Conservation (phyloP, 768 basidiomycete genomes). For the Pleurotus pulmonarius region DNA sequence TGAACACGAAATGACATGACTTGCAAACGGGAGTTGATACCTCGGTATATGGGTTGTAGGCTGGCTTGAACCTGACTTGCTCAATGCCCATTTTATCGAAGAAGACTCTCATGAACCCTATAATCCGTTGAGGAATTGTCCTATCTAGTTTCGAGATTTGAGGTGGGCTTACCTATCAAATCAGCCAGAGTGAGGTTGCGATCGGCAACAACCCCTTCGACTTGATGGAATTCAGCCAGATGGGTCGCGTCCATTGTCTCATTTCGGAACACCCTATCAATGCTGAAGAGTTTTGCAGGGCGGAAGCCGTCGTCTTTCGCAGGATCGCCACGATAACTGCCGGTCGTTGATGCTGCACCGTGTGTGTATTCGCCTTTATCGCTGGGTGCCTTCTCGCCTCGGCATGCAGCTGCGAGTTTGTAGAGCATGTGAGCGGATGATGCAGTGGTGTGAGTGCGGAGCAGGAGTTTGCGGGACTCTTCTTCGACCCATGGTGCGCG, state of each 20-base stretch:
- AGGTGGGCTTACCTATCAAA: slow-evolving; percentile 68
- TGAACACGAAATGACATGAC: slow-evolving; percentile 3
- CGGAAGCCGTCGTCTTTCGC: slow-evolving; percentile 68
- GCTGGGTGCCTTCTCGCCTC: slow-evolving; percentile 46
- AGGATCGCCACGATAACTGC: slow-evolving; percentile 15
- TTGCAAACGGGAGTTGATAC: slow-evolving; percentile 29
- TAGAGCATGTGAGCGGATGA: slow-evolving; percentile 93
- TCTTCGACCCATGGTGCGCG: slow-evolving; percentile 93
- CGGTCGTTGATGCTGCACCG: slow-evolving; percentile 26
- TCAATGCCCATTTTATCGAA: slow-evolving; percentile 97
- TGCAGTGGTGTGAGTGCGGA: slow-evolving; percentile 96
- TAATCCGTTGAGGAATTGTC: not conserved
- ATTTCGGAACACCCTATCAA: slow-evolving; percentile 98
- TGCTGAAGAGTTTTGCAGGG: slow-evolving; percentile 93
- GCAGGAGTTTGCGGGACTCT: slow-evolving; percentile 87
- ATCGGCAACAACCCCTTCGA: slow-evolving; percentile 99
- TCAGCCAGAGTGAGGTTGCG: slow-evolving; percentile 89
- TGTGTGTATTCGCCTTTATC: slow-evolving; percentile 40
- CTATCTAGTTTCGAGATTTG: not conserved
- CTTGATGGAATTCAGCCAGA: slow-evolving; percentile 98
- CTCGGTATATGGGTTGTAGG: slow-evolving; percentile 98
- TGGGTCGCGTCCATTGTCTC: slow-evolving; percentile 99
- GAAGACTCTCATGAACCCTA: slow-evolving; percentile 98
- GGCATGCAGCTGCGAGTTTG: slow-evolving; percentile 82
- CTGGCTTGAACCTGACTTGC: slow-evolving; percentile 95